Conservation (phyloP, 345 rosid species). For the Adansonia digitata region DNA sequence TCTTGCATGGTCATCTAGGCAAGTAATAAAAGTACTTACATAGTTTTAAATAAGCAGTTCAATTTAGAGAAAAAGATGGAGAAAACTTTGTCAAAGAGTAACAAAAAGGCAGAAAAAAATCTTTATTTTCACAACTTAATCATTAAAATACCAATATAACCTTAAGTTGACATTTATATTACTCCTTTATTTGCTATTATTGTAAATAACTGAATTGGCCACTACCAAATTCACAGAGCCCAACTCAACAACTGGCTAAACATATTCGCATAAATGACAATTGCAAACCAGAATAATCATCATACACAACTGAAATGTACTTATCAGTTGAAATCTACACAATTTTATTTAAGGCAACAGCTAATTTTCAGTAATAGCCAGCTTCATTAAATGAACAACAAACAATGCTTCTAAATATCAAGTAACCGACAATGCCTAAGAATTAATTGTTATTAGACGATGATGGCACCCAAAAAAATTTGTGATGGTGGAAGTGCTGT, state of each 20-base stretch:
- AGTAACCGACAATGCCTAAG: not conserved
- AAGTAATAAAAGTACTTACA: not conserved
- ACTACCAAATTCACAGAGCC: not conserved
- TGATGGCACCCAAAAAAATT: not conserved
- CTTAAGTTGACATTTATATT: not conserved
- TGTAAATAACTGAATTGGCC: not conserved
- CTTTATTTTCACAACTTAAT: not conserved
- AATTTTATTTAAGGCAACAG: not conserved
- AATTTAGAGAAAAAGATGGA: not conserved
- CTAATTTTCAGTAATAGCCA: not conserved
- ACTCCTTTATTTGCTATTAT: not conserved
- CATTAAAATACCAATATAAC: not conserved
- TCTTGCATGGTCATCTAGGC: not conserved
- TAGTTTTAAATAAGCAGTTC: not conserved
- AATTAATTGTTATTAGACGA: not conserved
- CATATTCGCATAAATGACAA: not conserved
- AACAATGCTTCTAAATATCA: not conserved
- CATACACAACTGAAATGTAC: conserved; percentile 12
- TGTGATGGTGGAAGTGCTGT: not conserved
- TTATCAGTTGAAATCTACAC: not conserved
- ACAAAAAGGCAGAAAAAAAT: not conserved
- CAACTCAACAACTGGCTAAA: not conserved
- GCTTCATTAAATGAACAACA: not conserved
- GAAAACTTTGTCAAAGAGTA: not conserved
- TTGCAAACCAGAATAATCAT: not conserved